A percentile compares a stretch with the other conserved stretches of the same genome.
phyloP scores from a whole-genome alignment of 352 stramenopile species.

The Thalassiosira exigua region DNA sequence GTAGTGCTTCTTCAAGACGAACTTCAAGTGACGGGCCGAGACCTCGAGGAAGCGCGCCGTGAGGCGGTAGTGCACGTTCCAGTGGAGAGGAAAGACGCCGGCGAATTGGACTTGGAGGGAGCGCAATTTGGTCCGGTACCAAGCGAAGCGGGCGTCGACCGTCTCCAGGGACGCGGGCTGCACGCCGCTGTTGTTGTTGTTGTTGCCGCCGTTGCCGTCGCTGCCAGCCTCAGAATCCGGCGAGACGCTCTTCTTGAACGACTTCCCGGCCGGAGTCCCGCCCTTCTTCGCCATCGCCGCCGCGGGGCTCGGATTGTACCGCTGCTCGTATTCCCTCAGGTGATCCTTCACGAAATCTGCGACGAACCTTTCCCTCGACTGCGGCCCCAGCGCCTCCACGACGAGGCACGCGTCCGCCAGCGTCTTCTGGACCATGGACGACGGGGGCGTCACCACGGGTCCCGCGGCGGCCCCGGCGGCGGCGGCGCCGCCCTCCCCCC shows the following conservation, averaged over 20 bases:
- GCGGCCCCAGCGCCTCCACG: constrained; percentile 88
- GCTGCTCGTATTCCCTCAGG: constrained; percentile 84
- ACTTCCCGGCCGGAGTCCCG: constrained; percentile 16
- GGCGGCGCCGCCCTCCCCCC: constrained; percentile 3
- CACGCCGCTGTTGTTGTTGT: constrained; percentile 10
- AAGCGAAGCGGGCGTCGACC: constrained; percentile 89
- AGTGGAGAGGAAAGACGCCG: constrained; percentile 94
- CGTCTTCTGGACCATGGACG: constrained; percentile 62
- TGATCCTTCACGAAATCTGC: constrained; percentile 86
- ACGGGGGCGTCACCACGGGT: constrained; percentile 14
- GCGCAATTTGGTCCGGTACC: constrained; percentile 87
- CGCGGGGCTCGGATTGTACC: constrained; percentile 65
- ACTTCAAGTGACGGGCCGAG: constrained; percentile 75
- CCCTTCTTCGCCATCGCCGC: constrained; percentile 15
- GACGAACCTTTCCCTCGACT: constrained; percentile 83
- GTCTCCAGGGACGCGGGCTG: constrained; percentile 79
- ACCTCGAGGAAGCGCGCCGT: constrained; percentile 91
- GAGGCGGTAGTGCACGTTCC: constrained; percentile 93
- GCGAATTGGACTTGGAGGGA: constrained; percentile 87
- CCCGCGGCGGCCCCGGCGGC: not conserved
- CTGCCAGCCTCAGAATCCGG: constrained; percentile 46
- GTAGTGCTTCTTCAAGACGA: constrained; percentile 50
- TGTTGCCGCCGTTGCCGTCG: constrained; percentile 18
- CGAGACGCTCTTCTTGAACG: constrained; percentile 51
- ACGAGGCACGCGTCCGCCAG: constrained; percentile 88